phyloP scores from a whole-genome alignment of 495 filamentous ascomycete genomes.

The Paragyromitra xinjiangensis region DNA sequence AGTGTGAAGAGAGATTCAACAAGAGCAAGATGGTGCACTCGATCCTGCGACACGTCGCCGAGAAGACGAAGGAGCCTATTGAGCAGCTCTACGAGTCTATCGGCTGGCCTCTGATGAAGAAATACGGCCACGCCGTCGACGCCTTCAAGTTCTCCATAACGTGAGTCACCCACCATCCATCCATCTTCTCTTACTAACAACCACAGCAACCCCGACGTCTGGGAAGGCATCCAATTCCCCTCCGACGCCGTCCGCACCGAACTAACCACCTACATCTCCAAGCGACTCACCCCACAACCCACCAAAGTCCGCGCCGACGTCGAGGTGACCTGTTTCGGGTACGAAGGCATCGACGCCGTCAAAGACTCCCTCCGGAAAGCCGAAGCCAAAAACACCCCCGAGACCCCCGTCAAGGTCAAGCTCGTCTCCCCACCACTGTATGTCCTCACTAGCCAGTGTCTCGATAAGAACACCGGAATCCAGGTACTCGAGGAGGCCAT shows the following conservation, averaged over 20 bases:
- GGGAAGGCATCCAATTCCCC: constrained; percentile 89
- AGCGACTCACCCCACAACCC: constrained; percentile 93
- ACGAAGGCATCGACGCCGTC: constrained; percentile 98
- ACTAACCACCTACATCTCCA: constrained; percentile 90
- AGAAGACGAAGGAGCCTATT: constrained; percentile 93
- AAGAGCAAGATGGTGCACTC: constrained; percentile 99
- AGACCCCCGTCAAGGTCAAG: constrained; percentile 95
- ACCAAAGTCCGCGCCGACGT: constrained; percentile 98
- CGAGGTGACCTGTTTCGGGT: constrained; percentile 97
- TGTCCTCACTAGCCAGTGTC: constrained; percentile 88
- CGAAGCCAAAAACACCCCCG: constrained; percentile 85
- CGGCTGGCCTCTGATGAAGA: constrained; percentile 96
- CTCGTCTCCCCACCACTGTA: constrained; percentile 95
- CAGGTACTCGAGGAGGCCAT: constrained; percentile 85
- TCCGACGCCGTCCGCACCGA: constrained; percentile 85
- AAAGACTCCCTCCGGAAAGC: constrained; percentile 87
- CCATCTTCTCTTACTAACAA: constrained; percentile 34
- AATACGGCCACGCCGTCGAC: constrained; percentile 94
- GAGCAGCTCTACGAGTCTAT: constrained; percentile 92
- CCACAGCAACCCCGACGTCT: constrained; percentile 88
- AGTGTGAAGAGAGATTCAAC: constrained; percentile 99
- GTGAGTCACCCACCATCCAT: constrained; percentile 62
- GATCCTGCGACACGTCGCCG: constrained; percentile 96
- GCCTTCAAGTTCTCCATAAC: constrained; percentile 99
- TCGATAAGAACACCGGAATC: constrained; percentile 91